phyloP scores from a whole-genome alignment of 768 basidiomycete species.

The Trametes cingulata region DNA sequence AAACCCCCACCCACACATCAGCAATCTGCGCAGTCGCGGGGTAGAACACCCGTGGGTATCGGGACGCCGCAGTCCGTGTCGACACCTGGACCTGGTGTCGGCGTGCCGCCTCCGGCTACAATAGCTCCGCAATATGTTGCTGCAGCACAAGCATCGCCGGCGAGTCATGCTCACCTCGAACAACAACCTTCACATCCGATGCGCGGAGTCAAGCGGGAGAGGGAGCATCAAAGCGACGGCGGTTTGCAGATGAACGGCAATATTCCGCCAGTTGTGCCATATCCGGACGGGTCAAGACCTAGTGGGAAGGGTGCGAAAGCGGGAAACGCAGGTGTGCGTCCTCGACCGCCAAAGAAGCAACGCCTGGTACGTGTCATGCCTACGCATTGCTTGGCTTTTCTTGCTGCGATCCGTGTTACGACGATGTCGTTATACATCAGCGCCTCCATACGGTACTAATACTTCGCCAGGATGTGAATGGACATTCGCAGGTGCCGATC shows the following conservation, averaged over 20 bases:
- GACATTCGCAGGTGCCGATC: constrained; percentile 62
- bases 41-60: constrained; percentile 28
- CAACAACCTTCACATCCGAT: not conserved
- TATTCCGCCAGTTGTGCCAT: not conserved
- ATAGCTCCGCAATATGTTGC: constrained; percentile 8
- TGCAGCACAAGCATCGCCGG: not conserved
- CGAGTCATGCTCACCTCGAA: not conserved
- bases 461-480: constrained; percentile 54
- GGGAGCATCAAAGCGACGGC: constrained; percentile 18
- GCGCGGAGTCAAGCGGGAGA: constrained; percentile 29
- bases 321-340: constrained; percentile 56
- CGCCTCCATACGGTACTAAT: constrained; percentile 8
- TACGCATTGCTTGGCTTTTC: not conserved
- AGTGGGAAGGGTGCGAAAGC: constrained; percentile 54
- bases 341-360: constrained; percentile 75
- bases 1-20: constrained; percentile 24
- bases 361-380: constrained; percentile 55
- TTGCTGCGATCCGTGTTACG: not conserved
- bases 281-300: constrained; percentile 2
- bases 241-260: constrained; percentile 15
- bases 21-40: constrained; percentile 24
- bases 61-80: constrained; percentile 27
- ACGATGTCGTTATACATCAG: not conserved
- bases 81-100: constrained; percentile 12
- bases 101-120: not conserved